phyloP scores from a whole-genome alignment of 495 filamentous ascomycete genomes.

The Annulohypoxylon nitens region DNA sequence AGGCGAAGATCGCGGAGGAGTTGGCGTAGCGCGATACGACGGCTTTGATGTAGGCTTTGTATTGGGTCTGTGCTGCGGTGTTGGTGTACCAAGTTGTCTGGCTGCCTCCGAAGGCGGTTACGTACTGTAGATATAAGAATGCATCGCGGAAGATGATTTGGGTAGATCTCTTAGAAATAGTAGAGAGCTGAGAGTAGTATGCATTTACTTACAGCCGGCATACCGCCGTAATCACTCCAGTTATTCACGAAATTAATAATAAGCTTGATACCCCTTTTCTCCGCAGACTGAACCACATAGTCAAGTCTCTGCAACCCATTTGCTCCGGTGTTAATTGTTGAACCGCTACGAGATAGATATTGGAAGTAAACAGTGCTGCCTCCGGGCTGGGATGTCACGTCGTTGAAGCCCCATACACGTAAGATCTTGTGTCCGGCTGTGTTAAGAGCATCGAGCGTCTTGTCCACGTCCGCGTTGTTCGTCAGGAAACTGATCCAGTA shows the following conservation, averaged over 20 bases:
- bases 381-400: slow-evolving; percentile 57
- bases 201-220: slow-evolving; percentile 47
- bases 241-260: slow-evolving; percentile 68
- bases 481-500: slow-evolving; percentile 82
- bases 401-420: slow-evolving; percentile 81
- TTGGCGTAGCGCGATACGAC: slow-evolving; percentile 65
- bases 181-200: too few relatives aligned
- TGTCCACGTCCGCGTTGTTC: slow-evolving; percentile 73
- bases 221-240: slow-evolving; percentile 68
- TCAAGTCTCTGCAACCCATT: slow-evolving; percentile 77
- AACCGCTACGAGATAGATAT: slow-evolving; percentile 63
- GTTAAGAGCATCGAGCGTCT: slow-evolving; percentile 63
- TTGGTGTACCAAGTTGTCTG: slow-evolving; percentile 51
- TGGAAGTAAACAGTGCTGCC: slow-evolving; percentile 72
- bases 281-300: slow-evolving; percentile 72
- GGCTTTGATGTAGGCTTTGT: slow-evolving; percentile 64
- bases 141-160: too few relatives aligned
- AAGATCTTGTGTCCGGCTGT: slow-evolving; percentile 74
- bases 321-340: slow-evolving; percentile 74
- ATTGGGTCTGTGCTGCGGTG: slow-evolving; percentile 49
- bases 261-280: slow-evolving; percentile 69
- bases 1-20: slow-evolving; percentile 65
- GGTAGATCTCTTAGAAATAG: too few relatives aligned
- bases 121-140: slow-evolving; percentile 59
- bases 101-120: slow-evolving; percentile 66